Evolutionary conservation across 202 grass and related monocot species (phyloP), one percentile per base, ranked within the genome.

Genomic region (Carex arenaria): DNA sequence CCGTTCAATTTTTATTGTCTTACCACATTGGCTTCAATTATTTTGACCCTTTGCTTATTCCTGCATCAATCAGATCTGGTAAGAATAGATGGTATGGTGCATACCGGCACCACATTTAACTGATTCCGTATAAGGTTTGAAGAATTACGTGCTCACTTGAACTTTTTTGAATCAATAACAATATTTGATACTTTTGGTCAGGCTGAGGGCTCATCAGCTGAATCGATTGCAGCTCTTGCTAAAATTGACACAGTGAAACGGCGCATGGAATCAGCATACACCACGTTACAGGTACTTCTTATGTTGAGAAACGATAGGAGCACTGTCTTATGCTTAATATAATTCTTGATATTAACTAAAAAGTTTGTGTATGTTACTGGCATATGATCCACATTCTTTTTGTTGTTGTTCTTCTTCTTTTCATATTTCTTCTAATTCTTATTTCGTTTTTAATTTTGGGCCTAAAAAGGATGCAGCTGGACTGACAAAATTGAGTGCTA

Each of bases 181-280:
- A 63, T 84, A 64, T 54, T 56, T 67, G 20, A 60, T 65, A 19
- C 38, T 72, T 87, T 38, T 49, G 67, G 72, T 15, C 87, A 99
- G 96, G 96, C 96, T 13, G 96, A 99, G 74, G 96, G 96, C 38
- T 93, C 93, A 79, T 99, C 96, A 65, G 91, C 96, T 65, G 96
- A 99, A 80, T 99, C 96, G 18, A 96, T 99, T 85, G 83, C 89
- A 56, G 96, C 96, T 61, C 88, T 96, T 85, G 91, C 93, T 82
- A 84, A 66, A 63, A 99, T 99, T 82, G 96, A 99, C 82, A 96
- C 85, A 15, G 96, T 99, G 65, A 99, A 99, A 81, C 91, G 91
- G 30, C 96, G 93, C 22, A 99, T 96, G 93, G 96, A 99, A 92
- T 91, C 89, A 4, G 96, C 96, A 67, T 94, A 99, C 60, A 85